phyloP scores from a whole-genome alignment of 1,139 yeast genomes.

The Taphrina confusa region DNA sequence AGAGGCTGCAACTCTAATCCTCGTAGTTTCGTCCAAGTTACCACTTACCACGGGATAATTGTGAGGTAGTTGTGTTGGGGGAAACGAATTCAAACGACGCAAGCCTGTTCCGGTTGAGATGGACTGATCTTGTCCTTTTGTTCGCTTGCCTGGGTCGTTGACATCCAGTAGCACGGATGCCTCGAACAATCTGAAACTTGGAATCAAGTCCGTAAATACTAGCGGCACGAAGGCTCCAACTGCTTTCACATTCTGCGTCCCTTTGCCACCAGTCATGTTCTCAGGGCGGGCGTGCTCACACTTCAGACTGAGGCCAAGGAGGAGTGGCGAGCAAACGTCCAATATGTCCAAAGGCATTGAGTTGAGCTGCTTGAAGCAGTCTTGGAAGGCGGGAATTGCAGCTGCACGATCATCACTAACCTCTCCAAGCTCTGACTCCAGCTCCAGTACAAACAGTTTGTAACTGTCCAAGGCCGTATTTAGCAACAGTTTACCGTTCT shows the following conservation, averaged over 20 bases:
- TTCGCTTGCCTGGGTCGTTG: conserved; percentile 32
- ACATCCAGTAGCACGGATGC: conserved; percentile 38
- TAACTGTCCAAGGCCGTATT: conserved; percentile 25
- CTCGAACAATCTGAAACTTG: conserved; percentile 57
- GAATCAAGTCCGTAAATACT: conserved; percentile 58
- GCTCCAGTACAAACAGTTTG: background rate
- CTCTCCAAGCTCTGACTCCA: background rate
- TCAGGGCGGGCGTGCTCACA: conserved; percentile 52
- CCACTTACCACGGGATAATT: conserved; percentile 47
- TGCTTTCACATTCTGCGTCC: conserved; percentile 51
- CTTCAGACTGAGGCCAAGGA: conserved; percentile 50
- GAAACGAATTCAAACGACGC: conserved; percentile 48
- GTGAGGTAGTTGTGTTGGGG: conserved; percentile 43
- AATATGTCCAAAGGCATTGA: conserved; percentile 5
- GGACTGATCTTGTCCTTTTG: background rate
- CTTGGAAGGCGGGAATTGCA: conserved; percentile 13
- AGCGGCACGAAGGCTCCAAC: conserved; percentile 63
- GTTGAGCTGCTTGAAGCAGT: conserved; percentile 32
- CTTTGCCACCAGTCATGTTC: conserved; percentile 52
- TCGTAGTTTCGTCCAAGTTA: conserved; percentile 48
- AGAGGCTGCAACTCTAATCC: conserved; percentile 48
- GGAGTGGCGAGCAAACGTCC: conserved; percentile 12
- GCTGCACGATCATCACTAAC: background rate
- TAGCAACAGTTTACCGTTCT: conserved; percentile 1
- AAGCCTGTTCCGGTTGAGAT: conserved; percentile 33